phyloP scores from a whole-genome alignment of 2,329 filamentous ascomycete genomes.

The Mariannaea sp. region DNA sequence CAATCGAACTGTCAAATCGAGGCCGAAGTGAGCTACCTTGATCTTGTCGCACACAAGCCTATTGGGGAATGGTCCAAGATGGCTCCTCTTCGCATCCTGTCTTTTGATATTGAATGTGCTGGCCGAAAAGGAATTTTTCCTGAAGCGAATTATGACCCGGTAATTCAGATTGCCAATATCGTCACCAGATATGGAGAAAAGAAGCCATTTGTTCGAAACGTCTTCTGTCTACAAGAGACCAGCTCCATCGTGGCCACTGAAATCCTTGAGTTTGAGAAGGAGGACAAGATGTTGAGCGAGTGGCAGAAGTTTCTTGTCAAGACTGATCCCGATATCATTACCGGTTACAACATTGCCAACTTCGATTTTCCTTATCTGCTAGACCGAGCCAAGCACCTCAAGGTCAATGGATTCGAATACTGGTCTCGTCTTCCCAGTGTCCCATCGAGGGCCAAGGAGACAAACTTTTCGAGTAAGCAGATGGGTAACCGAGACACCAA shows the following conservation, averaged over 20 bases:
- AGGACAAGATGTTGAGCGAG: constrained; percentile 86
- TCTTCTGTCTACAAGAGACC: constrained; percentile 92
- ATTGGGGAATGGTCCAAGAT: constrained; percentile 98
- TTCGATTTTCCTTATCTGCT: constrained; percentile 98
- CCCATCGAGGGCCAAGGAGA: constrained; percentile 73
- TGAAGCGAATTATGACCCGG: constrained; percentile 86
- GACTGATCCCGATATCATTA: constrained; percentile 95
- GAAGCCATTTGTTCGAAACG: constrained; percentile 94
- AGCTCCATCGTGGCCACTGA: constrained; percentile 95
- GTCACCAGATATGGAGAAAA: constrained; percentile 94
- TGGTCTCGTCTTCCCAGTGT: constrained; percentile 80
- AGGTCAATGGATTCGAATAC: constrained; percentile 78
- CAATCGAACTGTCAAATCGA: constrained; percentile 98
- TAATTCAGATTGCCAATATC: constrained; percentile 97
- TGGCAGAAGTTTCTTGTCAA: constrained; percentile 91
- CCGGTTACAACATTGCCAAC: constrained; percentile 98
- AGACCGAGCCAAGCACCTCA: constrained; percentile 83
- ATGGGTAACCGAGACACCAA: constrained; percentile 97
- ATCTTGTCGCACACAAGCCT: constrained; percentile 84
- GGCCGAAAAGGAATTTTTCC: constrained; percentile 97
- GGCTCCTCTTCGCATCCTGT: constrained; percentile 88
- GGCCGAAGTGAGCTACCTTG: constrained; percentile 78
- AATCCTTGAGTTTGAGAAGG: constrained; percentile 79
- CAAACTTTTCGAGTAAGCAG: constrained; percentile 95
- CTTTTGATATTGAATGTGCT: constrained; percentile 98